These are phyloP conservation scores for Pseudotsuga menziesii DNA, from an alignment of 75 land plant species.

Conservation along the genomic window DNA sequence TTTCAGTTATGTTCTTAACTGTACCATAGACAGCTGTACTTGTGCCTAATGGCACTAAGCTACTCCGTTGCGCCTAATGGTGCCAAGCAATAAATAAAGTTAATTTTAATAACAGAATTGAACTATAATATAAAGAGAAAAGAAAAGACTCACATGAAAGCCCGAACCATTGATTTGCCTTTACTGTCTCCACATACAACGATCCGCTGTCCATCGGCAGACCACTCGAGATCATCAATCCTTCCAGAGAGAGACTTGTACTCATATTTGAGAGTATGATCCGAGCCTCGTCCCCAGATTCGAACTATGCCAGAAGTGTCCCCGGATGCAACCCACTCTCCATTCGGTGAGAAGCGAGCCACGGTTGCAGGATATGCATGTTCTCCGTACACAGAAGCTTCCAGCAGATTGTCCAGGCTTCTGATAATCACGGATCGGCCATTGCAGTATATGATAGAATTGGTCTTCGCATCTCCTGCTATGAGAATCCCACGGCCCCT, in stretches of 20 bases:
- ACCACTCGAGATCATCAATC: constrained; percentile 96
- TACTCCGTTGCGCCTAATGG: neutral
- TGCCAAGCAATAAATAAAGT: too few relatives aligned
- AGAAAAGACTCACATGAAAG: constrained; percentile 60
- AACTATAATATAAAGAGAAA: too few relatives aligned
- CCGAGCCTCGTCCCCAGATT: constrained; percentile 79
- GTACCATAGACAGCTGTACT: too few relatives aligned
- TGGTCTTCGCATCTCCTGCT: constrained; percentile 74
- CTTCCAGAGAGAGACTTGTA: constrained; percentile 70
- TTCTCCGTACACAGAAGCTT: constrained; percentile 69
- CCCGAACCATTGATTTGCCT: constrained; percentile 89
- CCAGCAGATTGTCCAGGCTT: constrained; percentile 55
- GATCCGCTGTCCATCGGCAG: constrained; percentile 76
- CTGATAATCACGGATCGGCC: constrained; percentile 85
- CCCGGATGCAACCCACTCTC: constrained; percentile 97
- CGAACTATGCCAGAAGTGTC: constrained; percentile 84
- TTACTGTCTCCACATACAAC: constrained; percentile 93
- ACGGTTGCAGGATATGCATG: constrained; percentile 86
- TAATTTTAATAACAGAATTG: too few relatives aligned
- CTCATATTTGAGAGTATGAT: constrained; percentile 75
- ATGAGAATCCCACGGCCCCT: constrained; percentile 92
- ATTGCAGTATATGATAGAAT: constrained; percentile 76
- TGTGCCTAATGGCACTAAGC: too few relatives aligned
- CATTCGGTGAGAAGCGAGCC: constrained; percentile 94
- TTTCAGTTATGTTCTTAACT: too few relatives aligned